phyloP scores from a whole-genome alignment of 208 protist species.

The Phytomonas sp. region DNA sequence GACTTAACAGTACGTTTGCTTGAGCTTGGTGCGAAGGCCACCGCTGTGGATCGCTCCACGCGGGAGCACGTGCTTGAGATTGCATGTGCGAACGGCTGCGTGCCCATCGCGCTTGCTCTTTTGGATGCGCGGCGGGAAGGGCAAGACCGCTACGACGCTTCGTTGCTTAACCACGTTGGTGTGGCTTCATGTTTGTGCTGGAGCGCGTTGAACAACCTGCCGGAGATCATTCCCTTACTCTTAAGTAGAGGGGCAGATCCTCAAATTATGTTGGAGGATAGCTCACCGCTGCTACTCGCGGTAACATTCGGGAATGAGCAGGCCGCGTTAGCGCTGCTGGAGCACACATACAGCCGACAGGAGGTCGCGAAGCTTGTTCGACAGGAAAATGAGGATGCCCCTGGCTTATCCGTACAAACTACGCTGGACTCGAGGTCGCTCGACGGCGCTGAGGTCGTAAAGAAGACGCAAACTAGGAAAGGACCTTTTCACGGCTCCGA shows the following conservation, averaged over 20 bases:
- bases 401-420: background rate
- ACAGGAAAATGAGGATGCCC: background rate
- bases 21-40: slow-evolving; percentile 41
- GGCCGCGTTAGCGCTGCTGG: slow-evolving; percentile 51
- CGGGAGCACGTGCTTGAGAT: slow-evolving; percentile 62
- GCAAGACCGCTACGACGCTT: slow-evolving; percentile 28
- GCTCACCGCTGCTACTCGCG: slow-evolving; percentile 57
- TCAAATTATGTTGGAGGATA: slow-evolving; percentile 45
- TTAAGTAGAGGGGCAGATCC: slow-evolving; percentile 48
- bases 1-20: slow-evolving; percentile 49
- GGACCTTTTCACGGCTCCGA: background rate
- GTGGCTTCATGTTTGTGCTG: slow-evolving; percentile 71
- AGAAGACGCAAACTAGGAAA: background rate
- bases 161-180: slow-evolving; percentile 62
- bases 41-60: slow-evolving; percentile 57
- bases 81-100: slow-evolving; percentile 56
- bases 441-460: background rate
- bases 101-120: slow-evolving; percentile 44
- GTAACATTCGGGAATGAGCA: slow-evolving; percentile 55
- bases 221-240: slow-evolving; percentile 41
- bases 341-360: slow-evolving; percentile 10
- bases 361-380: background rate
- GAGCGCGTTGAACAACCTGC: slow-evolving; percentile 72
- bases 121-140: slow-evolving; percentile 17
- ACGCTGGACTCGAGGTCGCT: background rate